Base-by-base conservation (phyloP, 2,329 filamentous ascomycete species). In the Botrytis aclada region DNA sequence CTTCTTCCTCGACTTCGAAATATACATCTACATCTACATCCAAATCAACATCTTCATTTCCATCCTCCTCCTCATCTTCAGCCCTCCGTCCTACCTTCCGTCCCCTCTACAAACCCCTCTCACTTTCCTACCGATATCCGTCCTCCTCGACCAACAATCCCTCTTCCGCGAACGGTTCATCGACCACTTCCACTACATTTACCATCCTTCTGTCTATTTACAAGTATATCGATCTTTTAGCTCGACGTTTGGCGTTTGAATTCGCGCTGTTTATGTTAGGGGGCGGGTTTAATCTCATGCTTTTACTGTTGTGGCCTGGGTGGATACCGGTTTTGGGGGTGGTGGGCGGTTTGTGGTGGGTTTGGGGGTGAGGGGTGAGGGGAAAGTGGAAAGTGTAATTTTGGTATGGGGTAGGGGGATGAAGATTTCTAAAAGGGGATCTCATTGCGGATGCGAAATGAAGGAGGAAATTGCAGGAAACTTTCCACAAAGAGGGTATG, bases 281-380 rank as follows among this genome's bases (percentile, higher is more conserved):
- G 1, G 74, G 75, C 22, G 80, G 80, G 7, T 78, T 79, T 70
- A 67, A 65, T 14, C 14, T 80, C 3, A 60, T 80, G 25, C 54
- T 80, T 20, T 6, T 80, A 4, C n/a, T 80, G 3, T 78, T 81
- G 45, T 81, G 80, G 80, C 80, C 80, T 0, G 80, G 80, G 8
- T 81, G 80, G 80, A 72, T 80, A 34, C 66, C 80, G 25, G 73
- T 74, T 6, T 45, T 75, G 10, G 75, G 72, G 73, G 69, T 65
- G 41, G 18, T 54, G 3, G 41, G 41, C 16, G 41, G 34, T 6
- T 6, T 56, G 34, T 72, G 63, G 54, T 61, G 34, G 39, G n/a
- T 61, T 54, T 41, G 41, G 34, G 58, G 67, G 3, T 61, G 37
- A 62, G 41, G 34, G 32, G 22, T 34, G 7, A n/a, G 20, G 43